Evolutionary conservation across 345 rosid species (phyloP).

Genomic region (Eucalyptus leucophloia): DNA sequence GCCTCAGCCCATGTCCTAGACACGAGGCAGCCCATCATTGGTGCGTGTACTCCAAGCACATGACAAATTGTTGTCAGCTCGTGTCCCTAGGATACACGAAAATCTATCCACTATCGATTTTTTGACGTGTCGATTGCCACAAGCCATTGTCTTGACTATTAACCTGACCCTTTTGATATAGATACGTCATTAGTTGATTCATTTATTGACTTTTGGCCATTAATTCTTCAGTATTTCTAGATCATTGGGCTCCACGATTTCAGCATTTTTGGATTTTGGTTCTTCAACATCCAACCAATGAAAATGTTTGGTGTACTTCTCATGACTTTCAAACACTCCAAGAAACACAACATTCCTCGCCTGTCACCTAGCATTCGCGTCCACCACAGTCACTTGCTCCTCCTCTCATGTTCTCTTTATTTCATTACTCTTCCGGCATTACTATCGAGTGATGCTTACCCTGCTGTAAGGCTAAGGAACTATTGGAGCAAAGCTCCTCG

Average conservation of each 20-base stretch:
- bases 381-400: background rate
- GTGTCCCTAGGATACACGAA: background rate
- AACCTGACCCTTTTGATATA: background rate
- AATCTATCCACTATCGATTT: background rate
- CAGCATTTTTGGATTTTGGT: background rate
- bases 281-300: background rate
- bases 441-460: background rate
- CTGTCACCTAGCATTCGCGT: background rate
- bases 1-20: background rate
- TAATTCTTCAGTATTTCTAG: background rate
- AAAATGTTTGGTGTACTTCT: background rate
- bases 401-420: background rate
- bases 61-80: background rate
- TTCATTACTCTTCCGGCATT: background rate
- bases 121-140: background rate
- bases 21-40: background rate
- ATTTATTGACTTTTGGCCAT: background rate
- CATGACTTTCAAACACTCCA: background rate
- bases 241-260: background rate
- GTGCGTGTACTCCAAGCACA: background rate
- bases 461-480: background rate
- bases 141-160: background rate
- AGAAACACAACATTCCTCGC: background rate
- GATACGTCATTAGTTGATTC: background rate
- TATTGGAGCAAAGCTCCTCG: background rate